Evolutionary conservation across 1,284 basidiomycete species (phyloP).

Genomic region (Fomitopsis betulina): DNA sequence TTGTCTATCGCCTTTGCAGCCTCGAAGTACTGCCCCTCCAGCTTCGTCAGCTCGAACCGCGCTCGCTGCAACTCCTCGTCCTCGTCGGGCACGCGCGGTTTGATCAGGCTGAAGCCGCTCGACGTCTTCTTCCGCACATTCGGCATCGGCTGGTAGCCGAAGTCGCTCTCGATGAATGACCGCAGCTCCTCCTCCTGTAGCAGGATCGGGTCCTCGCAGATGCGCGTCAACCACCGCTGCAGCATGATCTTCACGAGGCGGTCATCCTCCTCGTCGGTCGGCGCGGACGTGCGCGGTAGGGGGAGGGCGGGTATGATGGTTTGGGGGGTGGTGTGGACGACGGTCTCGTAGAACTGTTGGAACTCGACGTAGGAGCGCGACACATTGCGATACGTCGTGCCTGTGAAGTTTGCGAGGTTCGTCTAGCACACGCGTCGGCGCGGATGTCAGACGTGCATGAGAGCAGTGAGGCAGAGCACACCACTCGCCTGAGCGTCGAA

Average conservation of each 20-base stretch:
- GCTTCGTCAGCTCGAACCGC: slow-evolving; percentile 84
- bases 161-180: slow-evolving; percentile 92
- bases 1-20: slow-evolving; percentile 85
- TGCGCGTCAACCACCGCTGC: slow-evolving; percentile 86
- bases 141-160: slow-evolving; percentile 85
- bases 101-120: slow-evolving; percentile 64
- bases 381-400: slow-evolving; percentile 84
- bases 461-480: neutral
- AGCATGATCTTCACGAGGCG: slow-evolving; percentile 88
- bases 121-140: slow-evolving; percentile 66
- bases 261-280: slow-evolving; percentile 95
- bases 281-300: slow-evolving; percentile 87
- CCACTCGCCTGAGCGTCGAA: slow-evolving; percentile 82
- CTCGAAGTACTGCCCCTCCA: slow-evolving; percentile 87
- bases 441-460: neutral
- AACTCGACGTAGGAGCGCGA: slow-evolving; percentile 90
- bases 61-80: slow-evolving; percentile 83
- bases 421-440: slow-evolving; percentile 53
- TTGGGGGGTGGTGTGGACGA: slow-evolving; percentile 81
- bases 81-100: slow-evolving; percentile 74
- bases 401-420: slow-evolving; percentile 87
- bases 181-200: slow-evolving; percentile 87
- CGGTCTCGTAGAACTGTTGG: slow-evolving; percentile 85
- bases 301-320: slow-evolving; percentile 91
- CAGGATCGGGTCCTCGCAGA: slow-evolving; percentile 86